phyloP scores from a whole-genome alignment of 2,329 filamentous ascomycete species.

The Aschersonia sp. region DNA sequence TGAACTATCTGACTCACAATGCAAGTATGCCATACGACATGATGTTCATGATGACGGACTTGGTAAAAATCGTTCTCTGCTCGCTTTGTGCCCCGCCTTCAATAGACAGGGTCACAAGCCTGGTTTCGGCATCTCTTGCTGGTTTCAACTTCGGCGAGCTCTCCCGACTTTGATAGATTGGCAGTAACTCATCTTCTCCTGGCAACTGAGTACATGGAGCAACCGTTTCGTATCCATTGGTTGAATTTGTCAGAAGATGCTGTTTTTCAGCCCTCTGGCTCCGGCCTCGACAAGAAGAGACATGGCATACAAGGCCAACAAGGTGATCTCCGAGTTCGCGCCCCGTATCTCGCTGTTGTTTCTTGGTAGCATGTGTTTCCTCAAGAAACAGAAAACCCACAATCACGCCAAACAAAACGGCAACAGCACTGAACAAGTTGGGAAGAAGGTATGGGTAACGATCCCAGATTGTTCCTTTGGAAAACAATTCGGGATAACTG shows the following conservation, averaged over 20 bases:
- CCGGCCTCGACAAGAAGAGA: conserved; percentile 17
- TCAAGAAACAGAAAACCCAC: conserved; percentile 80
- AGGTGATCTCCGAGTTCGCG: conserved; percentile 65
- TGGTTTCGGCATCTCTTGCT: conserved; percentile 9
- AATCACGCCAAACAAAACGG: conserved; percentile 61
- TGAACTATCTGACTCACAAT: conserved; percentile 52
- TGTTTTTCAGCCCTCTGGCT: conserved; percentile 38
- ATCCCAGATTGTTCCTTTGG: conserved; percentile 64
- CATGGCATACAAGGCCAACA: conserved; percentile 24
- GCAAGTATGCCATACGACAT: conserved; percentile 83
- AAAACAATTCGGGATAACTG: conserved; percentile 64
- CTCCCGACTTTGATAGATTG: conserved; percentile 52
- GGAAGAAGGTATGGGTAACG: conserved; percentile 80
- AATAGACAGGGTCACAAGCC: not conserved
- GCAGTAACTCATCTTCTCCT: conserved; percentile 41
- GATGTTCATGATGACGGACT: conserved; percentile 75
- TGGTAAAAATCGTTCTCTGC: conserved; percentile 51
- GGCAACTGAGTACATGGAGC: not conserved
- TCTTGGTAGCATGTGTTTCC: conserved; percentile 82
- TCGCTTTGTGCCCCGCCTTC: conserved; percentile 3
- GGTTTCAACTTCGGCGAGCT: conserved; percentile 33
- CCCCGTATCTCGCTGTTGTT: conserved; percentile 60
- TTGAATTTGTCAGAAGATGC: conserved; percentile 49
- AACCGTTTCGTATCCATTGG: conserved; percentile 45
- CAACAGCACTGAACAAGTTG: conserved; percentile 76